Evolutionary conservation across 73 alveolate genomes (phyloP).

Genomic region (Vitrella brassicaformis): DNA sequence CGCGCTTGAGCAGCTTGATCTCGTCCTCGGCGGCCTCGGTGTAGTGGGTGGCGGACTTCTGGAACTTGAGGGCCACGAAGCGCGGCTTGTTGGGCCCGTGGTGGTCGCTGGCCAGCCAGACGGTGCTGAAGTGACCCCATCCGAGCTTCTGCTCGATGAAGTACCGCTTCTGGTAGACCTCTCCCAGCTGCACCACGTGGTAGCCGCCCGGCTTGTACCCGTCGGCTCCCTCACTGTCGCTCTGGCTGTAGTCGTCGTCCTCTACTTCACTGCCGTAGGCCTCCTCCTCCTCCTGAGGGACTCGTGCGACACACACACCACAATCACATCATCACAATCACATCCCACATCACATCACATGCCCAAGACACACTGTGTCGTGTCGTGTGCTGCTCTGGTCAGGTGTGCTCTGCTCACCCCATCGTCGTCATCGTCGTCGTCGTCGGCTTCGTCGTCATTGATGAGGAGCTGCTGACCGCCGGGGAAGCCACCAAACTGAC

Average conservation of each 20-base stretch:
- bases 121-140: slow-evolving; percentile 54
- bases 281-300: too few relatives aligned
- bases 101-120: slow-evolving; percentile 17
- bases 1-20: slow-evolving; percentile 11
- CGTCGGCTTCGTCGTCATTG: too few relatives aligned
- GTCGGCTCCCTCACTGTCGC: slow-evolving; percentile 81
- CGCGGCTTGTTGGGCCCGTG: not conserved
- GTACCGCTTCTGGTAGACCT: slow-evolving; percentile 5
- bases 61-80: not conserved
- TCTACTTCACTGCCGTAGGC: too few relatives aligned
- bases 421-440: too few relatives aligned
- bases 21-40: slow-evolving; percentile 27
- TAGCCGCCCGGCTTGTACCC: slow-evolving; percentile 89
- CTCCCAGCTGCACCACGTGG: slow-evolving; percentile 86
- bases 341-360: too few relatives aligned
- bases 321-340: too few relatives aligned
- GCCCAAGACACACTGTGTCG: too few relatives aligned
- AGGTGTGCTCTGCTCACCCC: too few relatives aligned
- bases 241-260: not conserved
- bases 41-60: slow-evolving; percentile 2
- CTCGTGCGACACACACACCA: too few relatives aligned
- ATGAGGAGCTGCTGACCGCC: too few relatives aligned
- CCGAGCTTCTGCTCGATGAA: slow-evolving; percentile 33
- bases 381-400: too few relatives aligned
- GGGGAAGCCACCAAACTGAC: too few relatives aligned